These are phyloP conservation scores for Pythium aphanidermatum DNA, from an alignment of 352 stramenopile genomes.

Conservation along the genomic window DNA sequence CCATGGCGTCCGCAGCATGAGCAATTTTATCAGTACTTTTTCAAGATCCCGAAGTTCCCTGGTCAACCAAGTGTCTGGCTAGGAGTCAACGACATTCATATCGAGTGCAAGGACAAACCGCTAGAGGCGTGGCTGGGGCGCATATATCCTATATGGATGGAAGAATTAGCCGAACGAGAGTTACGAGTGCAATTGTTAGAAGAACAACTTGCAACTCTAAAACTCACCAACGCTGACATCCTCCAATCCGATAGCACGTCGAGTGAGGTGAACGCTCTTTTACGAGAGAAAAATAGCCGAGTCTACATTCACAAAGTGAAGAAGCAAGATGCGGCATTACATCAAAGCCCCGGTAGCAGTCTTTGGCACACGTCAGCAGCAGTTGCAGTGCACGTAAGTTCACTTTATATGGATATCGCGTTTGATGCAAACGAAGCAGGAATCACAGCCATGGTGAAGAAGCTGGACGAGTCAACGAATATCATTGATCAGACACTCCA, in stretches of 20 bases:
- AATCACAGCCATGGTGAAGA: conserved; percentile 23
- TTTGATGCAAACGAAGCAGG: conserved; percentile 33
- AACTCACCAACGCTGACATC: conserved; percentile 48
- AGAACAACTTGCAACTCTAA: conserved; percentile 48
- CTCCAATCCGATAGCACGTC: conserved; percentile 25
- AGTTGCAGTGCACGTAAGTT: conserved; percentile 28
- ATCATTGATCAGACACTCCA: conserved; percentile 22
- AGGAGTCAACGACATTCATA: conserved; percentile 28
- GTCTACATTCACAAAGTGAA: conserved; percentile 59
- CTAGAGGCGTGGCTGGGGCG: conserved; percentile 67
- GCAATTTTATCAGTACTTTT: conserved; percentile 60
- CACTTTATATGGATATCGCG: conserved; percentile 25
- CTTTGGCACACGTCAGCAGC: no score
- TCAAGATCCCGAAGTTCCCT: conserved; percentile 27
- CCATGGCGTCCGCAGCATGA: conserved; percentile 62
- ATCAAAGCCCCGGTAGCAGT: no score
- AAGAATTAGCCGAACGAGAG: conserved; percentile 60
- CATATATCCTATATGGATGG: conserved; percentile 68
- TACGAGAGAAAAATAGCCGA: conserved; percentile 51
- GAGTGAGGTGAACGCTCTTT: conserved; percentile 39
- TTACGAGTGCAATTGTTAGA: conserved; percentile 51
- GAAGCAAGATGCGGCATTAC: no score
- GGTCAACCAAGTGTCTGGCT: conserved; percentile 43
- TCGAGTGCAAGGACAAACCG: conserved; percentile 41
- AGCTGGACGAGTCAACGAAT: conserved; percentile 43